Conservation (phyloP, 1,139 yeast species). For the Chernovozyma aurita region DNA sequence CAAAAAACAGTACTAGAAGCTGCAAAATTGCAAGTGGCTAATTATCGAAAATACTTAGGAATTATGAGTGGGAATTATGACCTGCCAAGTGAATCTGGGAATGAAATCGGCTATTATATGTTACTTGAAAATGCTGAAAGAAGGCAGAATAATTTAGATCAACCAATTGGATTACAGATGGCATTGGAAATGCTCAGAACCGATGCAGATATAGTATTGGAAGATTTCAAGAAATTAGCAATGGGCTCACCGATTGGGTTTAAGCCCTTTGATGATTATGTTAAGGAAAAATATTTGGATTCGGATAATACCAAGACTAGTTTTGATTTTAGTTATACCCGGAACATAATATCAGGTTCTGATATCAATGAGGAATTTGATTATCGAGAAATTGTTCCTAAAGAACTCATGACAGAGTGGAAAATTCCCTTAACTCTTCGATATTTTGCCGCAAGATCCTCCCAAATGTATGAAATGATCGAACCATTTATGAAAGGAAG, state of each 20-base stretch:
- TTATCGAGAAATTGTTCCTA: constrained; percentile 9
- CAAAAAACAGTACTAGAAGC: constrained; percentile 44
- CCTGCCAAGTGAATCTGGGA: constrained; percentile 3
- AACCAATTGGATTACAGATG: constrained; percentile 39
- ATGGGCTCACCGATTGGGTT: constrained; percentile 44
- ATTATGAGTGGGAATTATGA: constrained; percentile 22
- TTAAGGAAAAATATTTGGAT: constrained; percentile 2
- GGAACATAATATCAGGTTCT: not conserved
- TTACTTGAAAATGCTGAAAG: constrained; percentile 41
- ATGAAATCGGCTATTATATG: constrained; percentile 22
- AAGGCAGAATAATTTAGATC: constrained; percentile 45
- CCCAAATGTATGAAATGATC: constrained; percentile 43
- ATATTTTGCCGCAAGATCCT: constrained; percentile 50
- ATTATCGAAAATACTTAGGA: constrained; percentile 46
- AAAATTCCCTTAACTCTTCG: constrained; percentile 49
- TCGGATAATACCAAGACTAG: not conserved
- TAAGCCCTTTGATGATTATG: constrained; percentile 29
- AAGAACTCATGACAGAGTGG: constrained; percentile 34
- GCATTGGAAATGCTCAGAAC: constrained; percentile 32
- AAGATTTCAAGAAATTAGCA: constrained; percentile 45
- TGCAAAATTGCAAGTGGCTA: constrained; percentile 54
- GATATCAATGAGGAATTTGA: constrained; percentile 1
- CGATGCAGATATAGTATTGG: constrained; percentile 26
- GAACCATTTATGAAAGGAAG: constrained; percentile 28
- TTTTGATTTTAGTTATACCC: not conserved